These are phyloP conservation scores for Maudiozyma bulderi DNA, from an alignment of 805 yeast species.

Conservation along the genomic window DNA sequence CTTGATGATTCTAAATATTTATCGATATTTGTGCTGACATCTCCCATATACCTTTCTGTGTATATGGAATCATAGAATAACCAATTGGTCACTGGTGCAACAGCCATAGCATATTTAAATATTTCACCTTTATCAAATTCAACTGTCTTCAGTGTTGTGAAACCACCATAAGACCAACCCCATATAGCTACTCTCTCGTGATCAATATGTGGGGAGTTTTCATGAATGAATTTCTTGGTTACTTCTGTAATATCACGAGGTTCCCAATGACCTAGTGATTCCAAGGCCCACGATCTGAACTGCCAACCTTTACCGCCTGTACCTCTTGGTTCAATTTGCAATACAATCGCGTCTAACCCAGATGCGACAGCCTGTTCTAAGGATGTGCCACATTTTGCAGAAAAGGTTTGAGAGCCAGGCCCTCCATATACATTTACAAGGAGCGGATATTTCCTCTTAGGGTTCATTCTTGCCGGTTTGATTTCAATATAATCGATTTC, in stretches of 20 bases:
- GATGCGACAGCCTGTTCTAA: slow-evolving; percentile 55
- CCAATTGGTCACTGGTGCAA: slow-evolving; percentile 84
- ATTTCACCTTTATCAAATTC: slow-evolving; percentile 54
- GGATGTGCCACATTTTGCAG: slow-evolving; percentile 37
- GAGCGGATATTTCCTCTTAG: slow-evolving; percentile 45
- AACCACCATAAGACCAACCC: slow-evolving; percentile 91
- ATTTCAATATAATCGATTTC: slow-evolving; percentile 49
- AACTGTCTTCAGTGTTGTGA: slow-evolving; percentile 60
- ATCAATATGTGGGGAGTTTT: slow-evolving; percentile 38
- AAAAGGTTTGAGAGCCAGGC: slow-evolving; percentile 62
- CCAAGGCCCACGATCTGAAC: slow-evolving; percentile 45
- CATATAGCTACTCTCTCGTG: slow-evolving; percentile 52
- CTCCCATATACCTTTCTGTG: slow-evolving; percentile 67
- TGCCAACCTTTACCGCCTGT: slow-evolving; percentile 75
- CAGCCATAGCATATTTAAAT: slow-evolving; percentile 70
- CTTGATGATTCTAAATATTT: slow-evolving; percentile 41
- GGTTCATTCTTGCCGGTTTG: slow-evolving; percentile 47
- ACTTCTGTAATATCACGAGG: slow-evolving; percentile 55
- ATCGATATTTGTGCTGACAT: slow-evolving; percentile 38
- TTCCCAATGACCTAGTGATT: slow-evolving; percentile 64
- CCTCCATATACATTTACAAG: slow-evolving; percentile 70
- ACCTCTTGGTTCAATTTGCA: slow-evolving; percentile 72
- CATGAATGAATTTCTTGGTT: slow-evolving; percentile 40
- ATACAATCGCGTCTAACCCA: slow-evolving; percentile 47
- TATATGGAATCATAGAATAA: slow-evolving; percentile 63